Percentiles rank a stretch among this genome's conserved stretches.
Conservation (phyloP, 768 basidiomycete species). For the Punctularia strigosozonata region DNA sequence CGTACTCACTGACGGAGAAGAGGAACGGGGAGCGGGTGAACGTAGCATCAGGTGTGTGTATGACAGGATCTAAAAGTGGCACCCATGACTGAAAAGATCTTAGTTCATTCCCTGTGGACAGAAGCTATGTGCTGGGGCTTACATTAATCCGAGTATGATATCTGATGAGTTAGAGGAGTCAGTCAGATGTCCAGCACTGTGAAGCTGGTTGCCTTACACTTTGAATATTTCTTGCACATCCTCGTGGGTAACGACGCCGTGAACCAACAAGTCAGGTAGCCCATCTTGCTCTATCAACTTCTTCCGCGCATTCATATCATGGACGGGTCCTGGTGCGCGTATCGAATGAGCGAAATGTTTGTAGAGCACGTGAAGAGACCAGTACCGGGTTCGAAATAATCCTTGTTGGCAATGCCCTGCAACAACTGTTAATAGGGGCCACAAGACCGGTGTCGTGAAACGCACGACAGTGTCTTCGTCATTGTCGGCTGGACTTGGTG, state of each 20-base stretch:
- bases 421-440: neutral
- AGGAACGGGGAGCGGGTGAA: slow-evolving; percentile 83
- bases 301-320: slow-evolving; percentile 57
- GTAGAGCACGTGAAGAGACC: no score
- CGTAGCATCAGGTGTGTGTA: slow-evolving; percentile 71
- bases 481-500: slow-evolving; percentile 2
- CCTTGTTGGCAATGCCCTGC: slow-evolving; percentile 72
- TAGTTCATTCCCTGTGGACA: no score
- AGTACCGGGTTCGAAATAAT: slow-evolving; percentile 72
- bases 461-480: slow-evolving; percentile 56
- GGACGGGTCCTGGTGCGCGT: slow-evolving; percentile 73
- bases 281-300: slow-evolving; percentile 66
- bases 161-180: no score
- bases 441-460: no score
- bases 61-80: slow-evolving; percentile 65
- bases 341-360: no score
- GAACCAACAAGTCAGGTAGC: slow-evolving; percentile 73
- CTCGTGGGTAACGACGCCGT: slow-evolving; percentile 63
- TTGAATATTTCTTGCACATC: slow-evolving; percentile 80
- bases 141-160: no score
- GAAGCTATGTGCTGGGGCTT: no score
- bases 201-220: slow-evolving; percentile 67
- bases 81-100: slow-evolving; percentile 38
- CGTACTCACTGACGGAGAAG: slow-evolving; percentile 77
- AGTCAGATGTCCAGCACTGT: no score